These are phyloP conservation scores for Aspergillus sp. DNA, from an alignment of 2,329 filamentous ascomycete species.

Conservation along the genomic window DNA sequence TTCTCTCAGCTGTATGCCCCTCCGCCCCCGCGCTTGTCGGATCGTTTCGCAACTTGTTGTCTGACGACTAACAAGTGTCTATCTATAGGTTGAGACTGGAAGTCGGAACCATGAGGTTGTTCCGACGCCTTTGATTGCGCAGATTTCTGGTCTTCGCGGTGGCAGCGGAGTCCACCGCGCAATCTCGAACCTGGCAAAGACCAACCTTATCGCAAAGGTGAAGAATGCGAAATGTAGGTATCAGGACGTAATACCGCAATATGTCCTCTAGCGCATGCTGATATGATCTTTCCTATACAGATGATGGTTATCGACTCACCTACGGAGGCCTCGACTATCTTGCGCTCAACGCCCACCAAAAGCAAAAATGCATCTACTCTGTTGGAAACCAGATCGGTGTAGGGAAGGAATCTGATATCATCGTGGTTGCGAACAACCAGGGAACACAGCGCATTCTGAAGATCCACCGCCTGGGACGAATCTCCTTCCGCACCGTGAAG, in stretches of 20 bases:
- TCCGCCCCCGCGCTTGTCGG: constrained; percentile 18
- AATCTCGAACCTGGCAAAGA: constrained; percentile 89
- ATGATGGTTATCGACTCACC: constrained; percentile 94
- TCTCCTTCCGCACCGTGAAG: constrained; percentile 95
- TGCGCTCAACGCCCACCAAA: constrained; percentile 85
- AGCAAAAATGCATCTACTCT: constrained; percentile 77
- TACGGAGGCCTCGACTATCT: constrained; percentile 98
- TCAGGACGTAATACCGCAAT: background rate
- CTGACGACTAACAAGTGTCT: constrained; percentile 36
- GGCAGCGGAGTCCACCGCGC: constrained; percentile 76
- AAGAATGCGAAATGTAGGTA: constrained; percentile 80
- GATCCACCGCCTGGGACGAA: constrained; percentile 91
- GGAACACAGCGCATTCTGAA: constrained; percentile 83
- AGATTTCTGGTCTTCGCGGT: constrained; percentile 76
- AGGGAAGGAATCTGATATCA: constrained; percentile 96
- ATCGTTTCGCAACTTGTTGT: constrained; percentile 20
- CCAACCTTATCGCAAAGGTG: constrained; percentile 82
- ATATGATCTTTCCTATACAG: constrained; percentile 26
- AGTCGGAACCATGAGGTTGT: constrained; percentile 97
- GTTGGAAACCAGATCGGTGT: constrained; percentile 94
- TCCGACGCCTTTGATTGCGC: constrained; percentile 82
- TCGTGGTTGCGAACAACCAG: constrained; percentile 79
- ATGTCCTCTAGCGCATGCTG: background rate
- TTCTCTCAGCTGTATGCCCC: constrained; percentile 76
- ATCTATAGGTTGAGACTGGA: constrained; percentile 76